These are phyloP conservation scores for Quercus glauca DNA, from an alignment of 306 rosid species.

Conservation along the genomic window DNA sequence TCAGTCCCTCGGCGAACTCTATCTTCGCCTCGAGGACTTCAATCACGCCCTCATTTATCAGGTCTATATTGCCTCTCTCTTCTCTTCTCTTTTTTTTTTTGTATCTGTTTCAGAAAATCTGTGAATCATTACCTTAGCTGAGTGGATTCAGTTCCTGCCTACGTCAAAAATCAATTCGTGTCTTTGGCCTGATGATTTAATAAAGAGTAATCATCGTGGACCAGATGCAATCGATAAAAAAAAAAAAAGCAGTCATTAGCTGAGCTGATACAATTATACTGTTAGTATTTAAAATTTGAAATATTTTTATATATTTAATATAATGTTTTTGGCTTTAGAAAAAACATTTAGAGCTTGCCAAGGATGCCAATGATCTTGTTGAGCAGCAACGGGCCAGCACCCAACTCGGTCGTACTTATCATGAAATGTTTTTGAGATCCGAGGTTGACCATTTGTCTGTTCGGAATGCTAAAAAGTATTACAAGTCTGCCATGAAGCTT, in stretches of 20 bases:
- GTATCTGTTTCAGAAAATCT: too few relatives aligned
- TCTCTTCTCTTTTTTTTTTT: too few relatives aligned
- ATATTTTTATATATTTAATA: neutral
- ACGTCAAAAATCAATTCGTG: too few relatives aligned
- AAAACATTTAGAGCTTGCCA: constrained; percentile 77
- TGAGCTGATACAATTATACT: neutral
- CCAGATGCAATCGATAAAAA: neutral
- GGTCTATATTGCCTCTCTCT: constrained; percentile 26
- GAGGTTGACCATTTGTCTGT: constrained; percentile 58
- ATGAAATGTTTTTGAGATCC: constrained; percentile 51
- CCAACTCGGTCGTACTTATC: constrained; percentile 89
- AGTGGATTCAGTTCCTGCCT: too few relatives aligned
- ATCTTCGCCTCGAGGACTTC: constrained; percentile 71
- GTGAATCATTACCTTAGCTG: neutral
- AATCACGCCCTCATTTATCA: constrained; percentile 64
- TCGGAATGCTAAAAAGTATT: constrained; percentile 77
- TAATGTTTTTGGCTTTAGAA: constrained; percentile 43
- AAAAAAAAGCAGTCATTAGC: too few relatives aligned
- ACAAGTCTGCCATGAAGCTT: constrained; percentile 66
- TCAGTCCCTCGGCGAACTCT: constrained; percentile 89
- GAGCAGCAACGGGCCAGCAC: constrained; percentile 92
- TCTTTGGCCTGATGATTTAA: too few relatives aligned
- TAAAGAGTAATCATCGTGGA: too few relatives aligned
- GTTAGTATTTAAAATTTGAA: neutral
- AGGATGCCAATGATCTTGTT: constrained; percentile 56